Evolutionary conservation across 164 flowering plant genomes (phyloP).

Genomic region (Saururus chinensis): DNA sequence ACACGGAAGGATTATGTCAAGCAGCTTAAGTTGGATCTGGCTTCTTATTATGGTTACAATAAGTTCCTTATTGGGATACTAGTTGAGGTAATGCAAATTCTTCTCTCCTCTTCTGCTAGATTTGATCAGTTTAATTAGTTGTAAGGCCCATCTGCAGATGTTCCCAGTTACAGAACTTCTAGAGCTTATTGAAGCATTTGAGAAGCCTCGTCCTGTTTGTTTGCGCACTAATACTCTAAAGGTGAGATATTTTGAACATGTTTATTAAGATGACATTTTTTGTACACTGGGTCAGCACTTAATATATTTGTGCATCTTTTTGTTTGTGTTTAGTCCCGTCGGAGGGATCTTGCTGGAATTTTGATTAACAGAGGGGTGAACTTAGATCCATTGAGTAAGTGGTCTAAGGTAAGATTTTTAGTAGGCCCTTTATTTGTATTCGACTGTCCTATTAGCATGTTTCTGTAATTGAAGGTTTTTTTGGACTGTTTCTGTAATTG

Average conservation of each 20-base stretch:
- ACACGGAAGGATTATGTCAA: slow-evolving; percentile 67
- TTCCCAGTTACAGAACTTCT: slow-evolving; percentile 77
- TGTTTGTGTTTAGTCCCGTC: slow-evolving; percentile 41
- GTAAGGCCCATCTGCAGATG: slow-evolving; percentile 35
- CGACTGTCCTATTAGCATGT: neutral
- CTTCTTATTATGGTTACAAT: slow-evolving; percentile 93
- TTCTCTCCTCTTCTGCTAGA: neutral
- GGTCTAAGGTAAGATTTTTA: slow-evolving; percentile 75
- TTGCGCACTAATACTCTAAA: slow-evolving; percentile 83
- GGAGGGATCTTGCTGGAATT: slow-evolving; percentile 89
- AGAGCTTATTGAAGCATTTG: slow-evolving; percentile 90
- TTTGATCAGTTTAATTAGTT: neutral
- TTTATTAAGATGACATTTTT: neutral
- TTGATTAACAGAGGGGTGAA: slow-evolving; percentile 91
- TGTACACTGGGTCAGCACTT: neutral
- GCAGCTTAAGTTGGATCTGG: slow-evolving; percentile 67
- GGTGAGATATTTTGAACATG: slow-evolving; percentile 21
- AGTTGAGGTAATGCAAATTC: slow-evolving; percentile 46
- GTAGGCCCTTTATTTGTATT: neutral
- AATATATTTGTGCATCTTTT: neutral
- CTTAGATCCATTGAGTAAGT: slow-evolving; percentile 82
- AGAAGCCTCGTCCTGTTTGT: slow-evolving; percentile 79
- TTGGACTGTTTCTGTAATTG: neutral
- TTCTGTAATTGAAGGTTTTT: too few species aligned
- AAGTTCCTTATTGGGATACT: slow-evolving; percentile 73